Base-by-base conservation (phyloP, 2,329 filamentous ascomycete species). In the Fusarium dimerum region DNA sequence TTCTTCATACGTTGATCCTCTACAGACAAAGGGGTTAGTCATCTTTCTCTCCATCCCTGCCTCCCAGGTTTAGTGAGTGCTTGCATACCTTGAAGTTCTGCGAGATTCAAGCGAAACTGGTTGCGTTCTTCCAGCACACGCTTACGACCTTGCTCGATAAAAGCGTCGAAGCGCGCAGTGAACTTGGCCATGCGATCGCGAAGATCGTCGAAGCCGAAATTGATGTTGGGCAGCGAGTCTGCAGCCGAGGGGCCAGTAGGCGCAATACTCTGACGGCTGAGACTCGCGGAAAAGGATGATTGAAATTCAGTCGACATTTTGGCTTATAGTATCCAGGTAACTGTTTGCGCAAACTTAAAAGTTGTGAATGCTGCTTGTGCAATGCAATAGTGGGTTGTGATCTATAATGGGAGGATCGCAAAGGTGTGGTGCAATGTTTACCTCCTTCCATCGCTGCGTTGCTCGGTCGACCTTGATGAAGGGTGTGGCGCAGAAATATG, bases 151-250 rank as follows among this genome's bases (percentile, higher is more conserved):
- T 90, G 86, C 67, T 96, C 93, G 58, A 99, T 97, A 64, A 97
- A 97, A 0, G 87, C 86, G 69, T 99, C 94, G 65, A 99, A 99
- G 63, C 85, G 88, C 9, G 85, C 82, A 0, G 89, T 97, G 71
- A 99, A 99, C 58, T 89, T 90, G 48, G 87, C 83, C 94, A 99
- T 97, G 73, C 92, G 89, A 66, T 93, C 91, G 73, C 93, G 92
- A 68, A 99, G 76, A 63, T 97, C 91, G 65, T 97, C 92, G 72
- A 97, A 97, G 52, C 92, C 92, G 71, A 99, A 97, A 73, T 96
- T 92, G 72, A 96, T 89, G 69, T 82, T 90, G 36, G 94, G 94
- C 9, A 99, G 84, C 45, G 85, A 84, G 69, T 92, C 88, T 40
- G 86, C 87, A 76, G 90, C 84, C 7, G 86, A 89, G 13, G 85